Percentiles rank a stretch among this genome's conserved stretches.
Conservation (phyloP, 495 filamentous ascomycete species). For the Cryomyces minteri region DNA sequence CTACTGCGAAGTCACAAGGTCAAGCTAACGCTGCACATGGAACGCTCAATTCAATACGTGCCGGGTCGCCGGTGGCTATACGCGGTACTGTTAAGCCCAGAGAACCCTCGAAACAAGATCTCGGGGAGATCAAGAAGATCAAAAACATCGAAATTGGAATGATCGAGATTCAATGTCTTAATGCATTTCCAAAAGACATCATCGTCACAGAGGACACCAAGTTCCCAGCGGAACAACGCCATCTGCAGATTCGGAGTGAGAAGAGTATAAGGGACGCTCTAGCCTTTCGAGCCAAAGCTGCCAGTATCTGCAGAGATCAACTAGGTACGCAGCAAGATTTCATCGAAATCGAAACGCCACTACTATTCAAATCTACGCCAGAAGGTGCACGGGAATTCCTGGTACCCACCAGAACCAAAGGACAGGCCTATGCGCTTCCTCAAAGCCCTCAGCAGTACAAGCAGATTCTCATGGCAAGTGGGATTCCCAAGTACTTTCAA, state of each 20-base stretch:
- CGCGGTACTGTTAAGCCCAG: conserved; percentile 1
- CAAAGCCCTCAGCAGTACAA: conserved; percentile 98
- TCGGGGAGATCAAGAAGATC: conserved; percentile 11
- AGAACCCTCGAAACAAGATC: conserved; percentile 1
- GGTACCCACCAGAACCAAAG: conserved; percentile 65
- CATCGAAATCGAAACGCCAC: conserved; percentile 72
- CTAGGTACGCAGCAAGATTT: conserved; percentile 35
- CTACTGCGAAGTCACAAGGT: conserved; percentile 21
- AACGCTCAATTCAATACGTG: conserved; percentile 19
- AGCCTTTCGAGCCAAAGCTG: conserved; percentile 33
- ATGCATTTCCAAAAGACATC: conserved; percentile 58
- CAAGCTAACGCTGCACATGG: conserved; percentile 20
- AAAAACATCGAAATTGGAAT: conserved; percentile 42
- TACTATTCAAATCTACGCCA: conserved; percentile 93
- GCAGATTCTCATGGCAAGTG: conserved; percentile 90
- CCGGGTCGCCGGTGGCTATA: not conserved
- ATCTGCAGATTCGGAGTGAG: conserved; percentile 70
- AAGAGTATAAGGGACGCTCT: conserved; percentile 41
- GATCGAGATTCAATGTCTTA: conserved; percentile 44
- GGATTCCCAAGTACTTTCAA: conserved; percentile 68
- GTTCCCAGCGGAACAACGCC: conserved; percentile 55
- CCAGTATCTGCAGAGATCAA: conserved; percentile 30
- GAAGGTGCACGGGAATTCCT: conserved; percentile 91
- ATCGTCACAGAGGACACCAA: conserved; percentile 50
- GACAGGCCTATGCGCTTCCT: conserved; percentile 72